Conservation (phyloP, 1,284 basidiomycete genomes). For the Chalciporus sp. region DNA sequence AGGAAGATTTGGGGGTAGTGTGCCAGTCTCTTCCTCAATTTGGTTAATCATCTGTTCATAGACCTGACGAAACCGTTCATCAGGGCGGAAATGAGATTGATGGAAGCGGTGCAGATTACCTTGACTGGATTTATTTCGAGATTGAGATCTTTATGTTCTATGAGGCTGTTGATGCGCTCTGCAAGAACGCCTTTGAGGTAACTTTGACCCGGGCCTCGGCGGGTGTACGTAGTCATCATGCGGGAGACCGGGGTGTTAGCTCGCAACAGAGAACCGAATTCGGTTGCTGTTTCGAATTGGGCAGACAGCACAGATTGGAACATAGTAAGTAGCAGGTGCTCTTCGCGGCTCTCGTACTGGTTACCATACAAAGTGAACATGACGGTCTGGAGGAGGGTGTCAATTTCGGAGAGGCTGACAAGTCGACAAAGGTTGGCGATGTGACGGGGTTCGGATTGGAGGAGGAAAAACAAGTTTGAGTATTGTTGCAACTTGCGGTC, state of each 20-base stretch:
- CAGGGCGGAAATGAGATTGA: background rate
- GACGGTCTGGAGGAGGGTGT: conserved; percentile 98
- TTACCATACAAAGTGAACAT: conserved; percentile 99
- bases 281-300: conserved; percentile 97
- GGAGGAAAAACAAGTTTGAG: conserved; percentile 97
- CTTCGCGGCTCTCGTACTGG: conserved; percentile 98
- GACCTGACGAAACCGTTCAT: conserved; percentile 50
- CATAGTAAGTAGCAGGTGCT: conserved; percentile 98
- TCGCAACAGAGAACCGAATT: conserved; percentile 95
- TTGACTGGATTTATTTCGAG: conserved; percentile 99
- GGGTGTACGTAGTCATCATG: conserved; percentile 99
- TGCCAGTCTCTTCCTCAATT: conserved; percentile 95
- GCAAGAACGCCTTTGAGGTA: conserved; percentile 97
- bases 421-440: conserved; percentile 97
- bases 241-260: conserved; percentile 98
- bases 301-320: conserved; percentile 98
- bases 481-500: conserved; percentile 95
- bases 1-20: conserved; percentile 86
- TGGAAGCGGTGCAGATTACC: conserved; percentile 46
- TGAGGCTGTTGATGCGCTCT: conserved; percentile 96
- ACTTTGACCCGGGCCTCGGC: conserved; percentile 95
- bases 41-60: conserved; percentile 99
- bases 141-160: conserved; percentile 98
- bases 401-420: conserved; percentile 94
- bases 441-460: conserved; percentile 97